These are phyloP conservation scores for Prunus yedoensis DNA, from an alignment of 331 rosid species.

Conservation along the genomic window DNA sequence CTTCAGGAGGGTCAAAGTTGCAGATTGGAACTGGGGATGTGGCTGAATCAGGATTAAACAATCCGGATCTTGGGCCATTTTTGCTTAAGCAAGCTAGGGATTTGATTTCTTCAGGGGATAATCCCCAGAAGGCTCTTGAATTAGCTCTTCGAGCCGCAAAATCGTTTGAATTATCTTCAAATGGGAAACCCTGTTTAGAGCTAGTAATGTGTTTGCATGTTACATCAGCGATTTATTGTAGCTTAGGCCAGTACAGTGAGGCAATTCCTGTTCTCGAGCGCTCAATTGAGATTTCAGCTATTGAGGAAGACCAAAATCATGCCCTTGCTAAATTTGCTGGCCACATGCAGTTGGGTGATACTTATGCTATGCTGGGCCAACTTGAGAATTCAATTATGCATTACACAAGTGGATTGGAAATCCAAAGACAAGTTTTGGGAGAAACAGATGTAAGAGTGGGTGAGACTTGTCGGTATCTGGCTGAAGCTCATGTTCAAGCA, in stretches of 20 bases:
- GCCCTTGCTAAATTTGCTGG: constrained; percentile 89
- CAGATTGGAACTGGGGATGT: constrained; percentile 33
- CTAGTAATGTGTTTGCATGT: constrained; percentile 86
- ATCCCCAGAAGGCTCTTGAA: constrained; percentile 69
- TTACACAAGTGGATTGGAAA: constrained; percentile 69
- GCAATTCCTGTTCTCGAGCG: constrained; percentile 75
- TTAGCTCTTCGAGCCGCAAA: constrained; percentile 70
- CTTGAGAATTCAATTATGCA: constrained; percentile 71
- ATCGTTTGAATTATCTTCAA: constrained; percentile 52
- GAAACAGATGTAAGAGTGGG: constrained; percentile 79
- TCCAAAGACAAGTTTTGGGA: constrained; percentile 76
- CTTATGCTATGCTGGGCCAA: constrained; percentile 81
- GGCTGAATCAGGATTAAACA: constrained; percentile 35
- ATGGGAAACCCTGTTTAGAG: constrained; percentile 68
- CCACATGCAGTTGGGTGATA: constrained; percentile 92
- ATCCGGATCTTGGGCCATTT: constrained; percentile 60
- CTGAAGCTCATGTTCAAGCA: constrained; percentile 96
- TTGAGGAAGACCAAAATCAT: constrained; percentile 65
- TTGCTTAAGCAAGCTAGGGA: constrained; percentile 84
- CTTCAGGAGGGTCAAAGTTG: constrained; percentile 35
- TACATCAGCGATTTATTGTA: constrained; percentile 73
- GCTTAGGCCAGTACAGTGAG: constrained; percentile 60
- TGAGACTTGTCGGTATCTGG: constrained; percentile 87
- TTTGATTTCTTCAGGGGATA: constrained; percentile 66
- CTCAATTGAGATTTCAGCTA: constrained; percentile 66